phyloP scores from a whole-genome alignment of 305 asterid genomes.

The Ajuga reptans region DNA sequence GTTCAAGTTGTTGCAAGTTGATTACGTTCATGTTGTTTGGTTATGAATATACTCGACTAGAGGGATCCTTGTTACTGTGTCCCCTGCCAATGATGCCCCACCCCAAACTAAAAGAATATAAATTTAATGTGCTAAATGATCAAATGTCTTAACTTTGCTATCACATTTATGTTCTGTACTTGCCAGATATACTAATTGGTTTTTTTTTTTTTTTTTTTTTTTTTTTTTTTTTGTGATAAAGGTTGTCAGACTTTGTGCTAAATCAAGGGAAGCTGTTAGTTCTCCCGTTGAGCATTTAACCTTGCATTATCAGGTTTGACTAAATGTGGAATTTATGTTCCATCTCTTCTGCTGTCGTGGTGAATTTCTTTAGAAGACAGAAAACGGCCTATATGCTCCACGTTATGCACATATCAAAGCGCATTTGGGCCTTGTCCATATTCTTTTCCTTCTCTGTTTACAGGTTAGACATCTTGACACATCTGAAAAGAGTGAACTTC shows the following conservation, averaged over 20 bases:
- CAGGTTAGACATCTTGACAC: slow-evolving; percentile 97
- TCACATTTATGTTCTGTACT: neutral
- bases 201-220: neutral
- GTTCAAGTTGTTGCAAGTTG: neutral
- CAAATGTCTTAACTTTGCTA: slow-evolving; percentile 5
- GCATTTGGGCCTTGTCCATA: slow-evolving; percentile 3
- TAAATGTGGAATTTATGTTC: neutral
- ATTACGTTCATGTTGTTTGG: neutral
- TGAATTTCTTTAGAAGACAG: neutral
- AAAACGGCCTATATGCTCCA: neutral
- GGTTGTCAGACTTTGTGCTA: slow-evolving; percentile 97
- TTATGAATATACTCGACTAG: neutral
- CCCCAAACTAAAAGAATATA: neutral
- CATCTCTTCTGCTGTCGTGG: neutral
- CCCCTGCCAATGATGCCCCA: slow-evolving; percentile 1
- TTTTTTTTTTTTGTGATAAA: slow-evolving; percentile 13
- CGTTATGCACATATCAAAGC: neutral
- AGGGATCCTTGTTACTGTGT: neutral
- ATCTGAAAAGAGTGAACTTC: slow-evolving; percentile 94
- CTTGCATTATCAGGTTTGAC: slow-evolving; percentile 86
- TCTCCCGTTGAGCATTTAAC: slow-evolving; percentile 97
- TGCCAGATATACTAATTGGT: neutral
- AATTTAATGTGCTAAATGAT: neutral
- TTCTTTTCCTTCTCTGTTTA: neutral
- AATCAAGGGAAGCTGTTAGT: slow-evolving; percentile 99